phyloP scores from a whole-genome alignment of 2,329 filamentous ascomycete genomes.

The Epichloe hybrida region DNA sequence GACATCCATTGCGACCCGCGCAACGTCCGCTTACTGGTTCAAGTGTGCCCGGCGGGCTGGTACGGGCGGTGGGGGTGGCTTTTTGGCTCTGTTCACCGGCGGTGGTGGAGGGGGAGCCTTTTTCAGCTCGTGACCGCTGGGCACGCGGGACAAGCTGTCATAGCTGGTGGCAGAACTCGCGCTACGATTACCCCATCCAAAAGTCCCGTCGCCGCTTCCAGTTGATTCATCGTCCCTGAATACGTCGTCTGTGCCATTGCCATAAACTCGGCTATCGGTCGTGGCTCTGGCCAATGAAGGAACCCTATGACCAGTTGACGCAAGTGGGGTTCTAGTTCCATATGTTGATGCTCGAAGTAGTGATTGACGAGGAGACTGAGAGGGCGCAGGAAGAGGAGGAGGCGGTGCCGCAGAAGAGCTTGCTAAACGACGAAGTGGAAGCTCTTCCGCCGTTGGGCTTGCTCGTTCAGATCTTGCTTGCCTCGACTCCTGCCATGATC shows the following conservation, averaged over 20 bases:
- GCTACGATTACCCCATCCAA: slow-evolving; percentile 36
- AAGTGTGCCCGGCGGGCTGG: slow-evolving; percentile 18
- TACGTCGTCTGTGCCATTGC: slow-evolving; percentile 26
- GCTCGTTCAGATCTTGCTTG: neutral
- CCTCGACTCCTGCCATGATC: slow-evolving; percentile 24
- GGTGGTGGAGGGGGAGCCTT: slow-evolving; percentile 44
- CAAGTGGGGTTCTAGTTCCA: slow-evolving; percentile 4
- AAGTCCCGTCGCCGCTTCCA: slow-evolving; percentile 36
- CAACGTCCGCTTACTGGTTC: slow-evolving; percentile 3
- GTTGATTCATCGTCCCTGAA: slow-evolving; percentile 38
- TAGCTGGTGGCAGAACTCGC: slow-evolving; percentile 44
- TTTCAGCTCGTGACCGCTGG: slow-evolving; percentile 24
- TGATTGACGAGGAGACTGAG: slow-evolving; percentile 9
- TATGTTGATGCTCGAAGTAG: slow-evolving; percentile 1
- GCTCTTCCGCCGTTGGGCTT: slow-evolving; percentile 21
- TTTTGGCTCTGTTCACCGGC: slow-evolving; percentile 32
- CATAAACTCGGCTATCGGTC: slow-evolving; percentile 19
- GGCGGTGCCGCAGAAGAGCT: slow-evolving; percentile 17
- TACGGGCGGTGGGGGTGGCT: slow-evolving; percentile 23
- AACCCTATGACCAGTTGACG: slow-evolving; percentile 10
- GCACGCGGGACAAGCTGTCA: slow-evolving; percentile 28
- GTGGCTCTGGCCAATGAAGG: slow-evolving; percentile 32
- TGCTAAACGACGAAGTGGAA: slow-evolving; percentile 29
- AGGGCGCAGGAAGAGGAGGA: slow-evolving; percentile 21
- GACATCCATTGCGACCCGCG: neutral